Conservation (phyloP, 108 stramenopile species). For the Chaetoceros muelleri region DNA sequence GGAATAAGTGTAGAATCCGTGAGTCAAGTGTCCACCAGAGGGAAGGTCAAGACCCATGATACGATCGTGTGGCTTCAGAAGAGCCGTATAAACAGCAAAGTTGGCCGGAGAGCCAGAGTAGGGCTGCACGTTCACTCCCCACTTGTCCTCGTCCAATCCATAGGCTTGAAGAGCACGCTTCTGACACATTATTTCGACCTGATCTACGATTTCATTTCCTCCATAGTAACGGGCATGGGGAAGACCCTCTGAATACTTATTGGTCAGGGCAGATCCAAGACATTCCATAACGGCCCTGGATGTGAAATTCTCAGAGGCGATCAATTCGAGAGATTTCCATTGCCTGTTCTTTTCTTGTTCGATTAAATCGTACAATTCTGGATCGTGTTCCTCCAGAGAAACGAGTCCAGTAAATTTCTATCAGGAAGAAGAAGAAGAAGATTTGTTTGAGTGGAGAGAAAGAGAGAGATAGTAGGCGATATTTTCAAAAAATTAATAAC, state of each 20-base stretch:
- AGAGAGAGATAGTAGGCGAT: neutral
- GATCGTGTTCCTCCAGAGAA: slow-evolving; percentile 94
- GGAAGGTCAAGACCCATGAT: slow-evolving; percentile 99
- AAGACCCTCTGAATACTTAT: slow-evolving; percentile 99
- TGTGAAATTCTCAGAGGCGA: slow-evolving; percentile 99
- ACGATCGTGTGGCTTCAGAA: slow-evolving; percentile 96
- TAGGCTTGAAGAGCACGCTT: slow-evolving; percentile 95
- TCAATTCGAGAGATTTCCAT: slow-evolving; percentile 94
- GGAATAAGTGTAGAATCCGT: slow-evolving; percentile 98
- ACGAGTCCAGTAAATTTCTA: slow-evolving; percentile 83
- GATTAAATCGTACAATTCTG: slow-evolving; percentile 92
- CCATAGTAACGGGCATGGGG: slow-evolving; percentile 99
- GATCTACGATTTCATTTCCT: slow-evolving; percentile 93
- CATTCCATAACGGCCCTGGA: slow-evolving; percentile 97
- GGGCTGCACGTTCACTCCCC: slow-evolving; percentile 99
- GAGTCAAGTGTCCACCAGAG: slow-evolving; percentile 96
- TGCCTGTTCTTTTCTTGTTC: slow-evolving; percentile 91
- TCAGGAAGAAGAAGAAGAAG: neutral
- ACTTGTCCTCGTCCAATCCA: slow-evolving; percentile 88
- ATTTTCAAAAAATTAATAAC: neutral
- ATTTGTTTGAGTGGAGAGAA: neutral
- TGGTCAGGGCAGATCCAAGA: slow-evolving; percentile 96
- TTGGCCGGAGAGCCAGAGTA: slow-evolving; percentile 98
- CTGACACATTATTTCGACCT: slow-evolving; percentile 94
- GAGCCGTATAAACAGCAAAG: slow-evolving; percentile 98